Conservation (phyloP, 2,329 filamentous ascomycete genomes). For the Aspergillus japonicus region DNA sequence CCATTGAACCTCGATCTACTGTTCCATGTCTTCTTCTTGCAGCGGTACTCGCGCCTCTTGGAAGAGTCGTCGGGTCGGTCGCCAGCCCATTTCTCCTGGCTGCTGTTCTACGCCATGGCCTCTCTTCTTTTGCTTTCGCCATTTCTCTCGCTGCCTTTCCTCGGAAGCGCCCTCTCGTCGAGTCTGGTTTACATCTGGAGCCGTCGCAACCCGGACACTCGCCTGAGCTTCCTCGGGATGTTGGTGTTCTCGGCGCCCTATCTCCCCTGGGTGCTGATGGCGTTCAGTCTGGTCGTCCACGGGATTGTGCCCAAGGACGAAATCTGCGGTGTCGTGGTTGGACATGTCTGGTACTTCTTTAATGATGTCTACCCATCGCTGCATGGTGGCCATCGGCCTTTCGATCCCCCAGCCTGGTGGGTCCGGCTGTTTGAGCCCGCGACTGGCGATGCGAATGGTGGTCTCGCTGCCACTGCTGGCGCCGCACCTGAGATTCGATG, state of each 20-base stretch:
- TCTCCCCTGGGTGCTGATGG: conserved; percentile 92
- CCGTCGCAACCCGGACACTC: conserved; percentile 85
- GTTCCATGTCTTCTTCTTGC: conserved; percentile 98
- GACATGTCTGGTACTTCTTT: conserved; percentile 98
- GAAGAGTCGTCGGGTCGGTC: conserved; percentile 92
- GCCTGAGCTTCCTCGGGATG: conserved; percentile 83
- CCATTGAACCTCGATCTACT: conserved; percentile 90
- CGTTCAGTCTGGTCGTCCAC: conserved; percentile 87
- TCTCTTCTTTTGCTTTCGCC: conserved; percentile 80
- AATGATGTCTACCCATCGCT: conserved; percentile 92
- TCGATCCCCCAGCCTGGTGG: conserved; percentile 92
- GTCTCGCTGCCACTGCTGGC: conserved; percentile 27
- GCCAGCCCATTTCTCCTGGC: conserved; percentile 91
- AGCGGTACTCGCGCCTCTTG: conserved; percentile 90
- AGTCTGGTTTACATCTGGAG: conserved; percentile 98
- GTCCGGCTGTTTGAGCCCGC: conserved; percentile 69
- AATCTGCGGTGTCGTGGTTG: conserved; percentile 90
- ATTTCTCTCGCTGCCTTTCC: conserved; percentile 84
- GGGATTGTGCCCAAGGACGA: conserved; percentile 90
- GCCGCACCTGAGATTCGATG: conserved; percentile 36
- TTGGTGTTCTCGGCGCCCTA: conserved; percentile 92
- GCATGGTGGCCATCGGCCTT: conserved; percentile 76
- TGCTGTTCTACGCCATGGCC: conserved; percentile 79
- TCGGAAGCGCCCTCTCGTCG: conserved; percentile 89
- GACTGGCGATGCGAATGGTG: conserved; percentile 17